phyloP scores from a whole-genome alignment of 2,329 filamentous ascomycete genomes.

The Blumeriella jaapii region DNA sequence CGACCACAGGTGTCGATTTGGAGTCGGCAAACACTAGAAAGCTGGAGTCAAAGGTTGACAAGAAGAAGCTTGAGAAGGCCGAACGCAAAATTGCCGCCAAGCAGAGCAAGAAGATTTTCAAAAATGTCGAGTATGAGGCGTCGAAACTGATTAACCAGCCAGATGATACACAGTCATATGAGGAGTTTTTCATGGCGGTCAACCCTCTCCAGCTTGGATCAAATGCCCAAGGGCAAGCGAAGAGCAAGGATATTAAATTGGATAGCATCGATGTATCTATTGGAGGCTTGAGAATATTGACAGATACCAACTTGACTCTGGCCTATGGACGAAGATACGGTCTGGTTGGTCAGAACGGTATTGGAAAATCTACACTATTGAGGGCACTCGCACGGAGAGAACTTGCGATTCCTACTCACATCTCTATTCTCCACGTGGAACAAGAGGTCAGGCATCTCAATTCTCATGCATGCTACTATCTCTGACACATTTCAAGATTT shows the following conservation, averaged over 20 bases:
- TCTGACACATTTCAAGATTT: slow-evolving; percentile 48
- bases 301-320: slow-evolving; percentile 80
- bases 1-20: slow-evolving; percentile 75
- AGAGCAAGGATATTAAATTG: slow-evolving; percentile 98
- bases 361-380: slow-evolving; percentile 91
- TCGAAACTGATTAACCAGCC: slow-evolving; percentile 78
- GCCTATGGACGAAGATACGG: slow-evolving; percentile 91
- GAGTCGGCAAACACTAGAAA: slow-evolving; percentile 89
- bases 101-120: slow-evolving; percentile 97
- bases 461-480: not conserved
- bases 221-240: slow-evolving; percentile 54
- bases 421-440: slow-evolving; percentile 97
- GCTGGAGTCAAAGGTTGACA: slow-evolving; percentile 93
- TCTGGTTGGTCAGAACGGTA: slow-evolving; percentile 98
- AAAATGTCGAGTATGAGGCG: slow-evolving; percentile 95
- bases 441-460: slow-evolving; percentile 60
- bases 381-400: slow-evolving; percentile 87
- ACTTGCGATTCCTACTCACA: slow-evolving; percentile 87
- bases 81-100: slow-evolving; percentile 96
- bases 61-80: slow-evolving; percentile 98
- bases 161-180: slow-evolving; percentile 80
- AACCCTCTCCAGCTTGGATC: slow-evolving; percentile 84
- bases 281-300: slow-evolving; percentile 75
- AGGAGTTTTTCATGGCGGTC: slow-evolving; percentile 99
- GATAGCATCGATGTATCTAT: slow-evolving; percentile 95